Evolutionary conservation across 805 yeast genomes (phyloP), one percentile per base, ranked within the genome.

Genomic region (Lipomyces yamanashiensis): DNA sequence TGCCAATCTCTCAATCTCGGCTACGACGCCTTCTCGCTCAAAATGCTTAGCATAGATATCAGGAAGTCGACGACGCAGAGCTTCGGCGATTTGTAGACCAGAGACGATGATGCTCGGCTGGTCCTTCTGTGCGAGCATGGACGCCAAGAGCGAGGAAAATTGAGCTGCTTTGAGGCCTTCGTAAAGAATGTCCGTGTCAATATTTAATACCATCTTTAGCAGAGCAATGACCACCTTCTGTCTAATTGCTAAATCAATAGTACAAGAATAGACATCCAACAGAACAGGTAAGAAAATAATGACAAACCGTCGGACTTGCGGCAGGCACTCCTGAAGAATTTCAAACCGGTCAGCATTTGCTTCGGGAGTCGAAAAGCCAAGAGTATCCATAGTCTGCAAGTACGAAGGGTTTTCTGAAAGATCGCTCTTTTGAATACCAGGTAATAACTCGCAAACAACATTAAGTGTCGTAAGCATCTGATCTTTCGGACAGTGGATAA

Each of bases 401-500:
- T 51, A 57, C 1, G 13, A 13, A 10, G 61, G 61, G 28, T 55
- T 36, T 15, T 67, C 64, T 51, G 73, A 78, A 10, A 74, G 23
- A 47, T 54, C 69, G 3, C 54, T 40, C 34, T 54, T 55, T 34
- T 66, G 62, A 1, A 72, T 69, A 37, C 73, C 73, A 0, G 96
- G 96, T 19, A 90, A 74, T 1, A 89, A 67, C 39, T 82, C 78
- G 1, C 84, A 82, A 6, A 88, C 76, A 54, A 90, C 77, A 47
- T 82, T 80, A 19, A 90, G 75, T 19, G 87, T 78, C 13, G 84
- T 78, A 1, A 82, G 68, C 19, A 88, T 74, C 36, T 89, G 72
- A n/a, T 86, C 88, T 68, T 86, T 87, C 0, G 93, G 92, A 1
- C 86, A 83, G 59, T 87, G 84, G 85, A 90, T 87, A 45, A 91